Base-by-base conservation (phyloP, 768 basidiomycete genomes). In the Russula ochroleuca region DNA sequence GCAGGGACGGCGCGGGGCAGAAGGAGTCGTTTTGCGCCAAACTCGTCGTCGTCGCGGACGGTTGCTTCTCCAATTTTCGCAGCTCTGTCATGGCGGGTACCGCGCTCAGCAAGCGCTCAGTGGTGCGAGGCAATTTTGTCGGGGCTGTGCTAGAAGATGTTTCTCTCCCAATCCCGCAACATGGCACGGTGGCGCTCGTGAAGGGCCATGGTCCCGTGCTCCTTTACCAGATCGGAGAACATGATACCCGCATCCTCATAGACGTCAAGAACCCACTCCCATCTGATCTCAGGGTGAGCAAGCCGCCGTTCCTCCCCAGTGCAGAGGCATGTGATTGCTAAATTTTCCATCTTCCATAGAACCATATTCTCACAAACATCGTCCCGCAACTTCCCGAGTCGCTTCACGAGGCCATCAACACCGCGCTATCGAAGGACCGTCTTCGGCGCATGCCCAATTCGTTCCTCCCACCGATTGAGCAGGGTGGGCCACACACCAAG, bases 381-480 rank as follows among this genome's bases (percentile, higher is more conserved):
- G 75, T 90, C 37, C 94, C 94, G 3, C 84, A 90, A 72, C 86
- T 98, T 33, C 97, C 97, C 1, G 65, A 82, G 0, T 75, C 84
- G 5, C 78, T 97, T 9, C 90, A 89, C 35, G 69, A 77, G 5
- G 77, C 92, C 37, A 80, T 95, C 53, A 78, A 78, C 51, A 77
- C 72, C 33, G 90, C 93, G 0, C 77, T 97, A n/a, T 80, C 85
- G n/a, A 85, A 80, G 35, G 85, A 92, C 71, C 86, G 92, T 23
- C 78, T 97, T 19, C 82, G 93, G 15, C 85, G 86, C 21, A 98
- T 98, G 95, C 95, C 97, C 37, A 98, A 98, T 73, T 90, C 92
- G 0, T 97, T 91, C 79, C 81, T 99, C 1, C 92, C 97, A 0
- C 77, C 94, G 0, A 78, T 87, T 3, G 78, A 85, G 63, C 95